Base-by-base conservation (phyloP, 805 yeast species). In the Saccharomycopsis fibuligera region DNA sequence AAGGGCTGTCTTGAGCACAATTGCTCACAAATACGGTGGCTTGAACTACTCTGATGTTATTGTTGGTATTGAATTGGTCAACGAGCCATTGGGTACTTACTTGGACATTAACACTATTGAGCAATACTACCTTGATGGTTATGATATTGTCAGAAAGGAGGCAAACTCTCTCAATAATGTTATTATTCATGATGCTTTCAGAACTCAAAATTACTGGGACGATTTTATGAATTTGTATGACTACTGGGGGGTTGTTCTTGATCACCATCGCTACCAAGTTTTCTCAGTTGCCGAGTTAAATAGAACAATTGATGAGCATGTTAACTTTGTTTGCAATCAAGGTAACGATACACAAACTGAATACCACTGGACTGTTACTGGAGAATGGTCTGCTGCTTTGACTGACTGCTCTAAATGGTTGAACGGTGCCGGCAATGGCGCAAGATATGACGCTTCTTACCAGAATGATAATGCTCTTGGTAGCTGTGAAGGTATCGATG, bases 211-310 rank as follows among this genome's bases (percentile, higher is more conserved):
- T 0, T 74, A 70, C 59, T 83, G 83, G 83, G 69, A 80, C 57
- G 56, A 62, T 6, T 70, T 70, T 55, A 66, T 55, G 19, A 62
- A 69, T 17, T 49, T 68, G 53, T 60, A 67, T 10, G 73, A 69
- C 55, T 73, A 69, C 54, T 74, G 67, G 17, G 76, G 80, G 58
- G 81, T 86, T 42, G 74, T 86, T 27, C 70, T 89, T 44, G 96
- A 90, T 63, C 96, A 87, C 67, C 96, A 90, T 67, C 87, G 83
- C 63, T 90, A 90, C 67, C 95, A 89, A 68, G 91, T 88, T 19
- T 90, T 91, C 64, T 72, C 81, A 14, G 72, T 72, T 35, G 78
- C 69, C 23, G 86, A 86, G 65, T 73, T 88, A 48, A 58, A 68
- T 44, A 72, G 79, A 59, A 47, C 68, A 45, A 70, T 85, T 45